A percentile compares a stretch with the other conserved stretches of the same genome.
phyloP scores from a whole-genome alignment of 177 flowering plant species.

The Vitis hybrid region DNA sequence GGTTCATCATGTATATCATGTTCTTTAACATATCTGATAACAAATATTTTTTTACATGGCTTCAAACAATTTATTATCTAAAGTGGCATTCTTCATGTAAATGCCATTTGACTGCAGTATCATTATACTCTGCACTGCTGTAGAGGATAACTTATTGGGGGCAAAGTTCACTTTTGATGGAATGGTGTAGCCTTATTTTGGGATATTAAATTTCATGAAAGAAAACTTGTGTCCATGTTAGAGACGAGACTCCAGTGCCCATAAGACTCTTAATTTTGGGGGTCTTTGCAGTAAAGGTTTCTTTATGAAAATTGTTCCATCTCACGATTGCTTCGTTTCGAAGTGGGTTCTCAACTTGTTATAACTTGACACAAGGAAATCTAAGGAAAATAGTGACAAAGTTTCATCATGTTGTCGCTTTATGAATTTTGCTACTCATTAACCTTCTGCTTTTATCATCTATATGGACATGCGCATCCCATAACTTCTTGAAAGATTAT shows the following conservation, averaged over 20 bases:
- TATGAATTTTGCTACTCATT: slow-evolving; percentile 11
- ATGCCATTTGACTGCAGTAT: background rate
- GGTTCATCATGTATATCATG: too few relatives aligned
- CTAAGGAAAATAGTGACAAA: background rate
- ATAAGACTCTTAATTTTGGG: background rate
- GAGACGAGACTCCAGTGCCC: background rate
- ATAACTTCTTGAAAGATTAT: slow-evolving; percentile 21
- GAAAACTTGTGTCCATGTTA: background rate
- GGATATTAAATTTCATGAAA: background rate
- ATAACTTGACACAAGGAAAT: background rate
- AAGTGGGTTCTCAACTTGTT: background rate
- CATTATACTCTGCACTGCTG: background rate
- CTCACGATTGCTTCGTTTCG: background rate
- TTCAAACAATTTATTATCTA: background rate
- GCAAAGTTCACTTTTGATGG: background rate
- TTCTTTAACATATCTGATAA: background rate
- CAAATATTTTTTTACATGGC: background rate
- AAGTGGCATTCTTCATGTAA: background rate
- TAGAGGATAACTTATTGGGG: background rate
- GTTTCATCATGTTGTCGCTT: slow-evolving; percentile 16
- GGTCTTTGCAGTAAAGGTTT: background rate
- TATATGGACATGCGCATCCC: slow-evolving; percentile 16
- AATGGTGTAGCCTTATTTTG: background rate
- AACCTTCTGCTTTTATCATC: slow-evolving; percentile 18
- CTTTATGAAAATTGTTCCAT: background rate